A percentile compares a stretch with the other conserved stretches of the same genome.
Conservation (phyloP, 306 rosid species). For the Rosa multiflora region DNA sequence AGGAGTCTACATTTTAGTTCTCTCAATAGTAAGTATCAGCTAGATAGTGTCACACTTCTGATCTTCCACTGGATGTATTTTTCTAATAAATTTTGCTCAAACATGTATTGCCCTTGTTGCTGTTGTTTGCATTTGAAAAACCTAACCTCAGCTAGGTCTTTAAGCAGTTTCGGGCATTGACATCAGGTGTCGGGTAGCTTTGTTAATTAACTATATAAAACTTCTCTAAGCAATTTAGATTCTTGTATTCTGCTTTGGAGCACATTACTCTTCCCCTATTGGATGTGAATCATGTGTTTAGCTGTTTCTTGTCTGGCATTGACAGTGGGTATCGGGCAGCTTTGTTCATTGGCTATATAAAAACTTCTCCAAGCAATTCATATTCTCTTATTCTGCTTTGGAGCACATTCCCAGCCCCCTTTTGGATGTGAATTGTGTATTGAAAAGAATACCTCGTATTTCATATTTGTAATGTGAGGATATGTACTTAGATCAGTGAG, state of each 20-base stretch:
- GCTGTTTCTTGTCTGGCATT: not conserved
- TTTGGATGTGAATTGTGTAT: not conserved
- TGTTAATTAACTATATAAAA: not conserved
- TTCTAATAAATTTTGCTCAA: not conserved
- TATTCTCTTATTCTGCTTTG: not conserved
- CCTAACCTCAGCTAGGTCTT: not conserved
- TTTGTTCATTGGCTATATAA: not conserved
- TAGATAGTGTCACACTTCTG: not conserved
- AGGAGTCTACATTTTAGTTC: slow-evolving; percentile 81
- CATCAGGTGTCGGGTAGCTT: not conserved
- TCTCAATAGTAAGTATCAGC: slow-evolving; percentile 69
- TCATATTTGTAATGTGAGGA: not conserved
- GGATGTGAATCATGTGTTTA: not conserved
- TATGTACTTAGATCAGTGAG: not conserved
- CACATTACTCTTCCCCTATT: not conserved
- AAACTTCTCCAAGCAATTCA: not conserved
- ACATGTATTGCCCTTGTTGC: not conserved
- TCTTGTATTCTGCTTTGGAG: not conserved
- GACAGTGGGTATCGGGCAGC: not conserved
- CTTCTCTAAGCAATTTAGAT: not conserved
- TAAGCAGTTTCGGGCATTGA: not conserved
- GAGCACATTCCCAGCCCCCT: not conserved
- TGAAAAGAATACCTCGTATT: not conserved
- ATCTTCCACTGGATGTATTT: not conserved
- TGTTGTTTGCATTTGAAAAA: slow-evolving; percentile 4